A percentile compares a stretch with the other conserved stretches of the same genome.
These are phyloP conservation scores for Ceratocystiopsis minuta DNA, from an alignment of 2,329 filamentous ascomycete species.

Conservation along the genomic window DNA sequence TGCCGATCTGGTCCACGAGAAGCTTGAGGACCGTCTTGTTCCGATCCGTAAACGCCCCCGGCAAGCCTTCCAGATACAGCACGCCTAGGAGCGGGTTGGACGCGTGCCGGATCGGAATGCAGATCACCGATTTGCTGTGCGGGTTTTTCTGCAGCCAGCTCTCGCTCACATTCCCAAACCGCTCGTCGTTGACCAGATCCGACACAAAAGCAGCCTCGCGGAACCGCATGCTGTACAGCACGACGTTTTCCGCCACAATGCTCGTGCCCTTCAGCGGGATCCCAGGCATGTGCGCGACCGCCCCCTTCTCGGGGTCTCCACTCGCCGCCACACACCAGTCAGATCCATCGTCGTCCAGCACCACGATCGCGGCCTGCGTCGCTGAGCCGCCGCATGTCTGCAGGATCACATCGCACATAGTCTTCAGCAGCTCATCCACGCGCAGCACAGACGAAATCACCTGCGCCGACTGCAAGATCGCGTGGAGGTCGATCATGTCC, in stretches of 20 bases:
- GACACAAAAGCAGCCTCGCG: constrained; percentile 57
- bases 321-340: constrained; percentile 58
- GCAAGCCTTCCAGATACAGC: constrained; percentile 57
- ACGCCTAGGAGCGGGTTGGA: constrained; percentile 53
- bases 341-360: constrained; percentile 46
- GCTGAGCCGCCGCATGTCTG: constrained; percentile 57
- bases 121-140: constrained; percentile 55
- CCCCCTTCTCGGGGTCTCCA: constrained; percentile 51
- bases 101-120: constrained; percentile 62
- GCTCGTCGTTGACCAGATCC: constrained; percentile 56
- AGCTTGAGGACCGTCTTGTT: constrained; percentile 49
- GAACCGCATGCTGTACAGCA: constrained; percentile 61
- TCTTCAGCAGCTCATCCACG: constrained; percentile 57
- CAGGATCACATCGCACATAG: constrained; percentile 66
- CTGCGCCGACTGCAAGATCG: constrained; percentile 62
- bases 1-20: constrained; percentile 61
- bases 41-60: constrained; percentile 60
- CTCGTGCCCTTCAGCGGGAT: constrained; percentile 47
- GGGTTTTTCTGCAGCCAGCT: constrained; percentile 52
- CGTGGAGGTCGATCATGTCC: constrained; percentile 68
- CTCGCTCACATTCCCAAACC: constrained; percentile 58
- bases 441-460: constrained; percentile 63
- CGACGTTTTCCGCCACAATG: constrained; percentile 57
- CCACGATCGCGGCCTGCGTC: constrained; percentile 54
- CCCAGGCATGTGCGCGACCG: constrained; percentile 46